These are phyloP conservation scores for Phytophthora sp. DNA, from an alignment of 352 stramenopile genomes.

Conservation along the genomic window DNA sequence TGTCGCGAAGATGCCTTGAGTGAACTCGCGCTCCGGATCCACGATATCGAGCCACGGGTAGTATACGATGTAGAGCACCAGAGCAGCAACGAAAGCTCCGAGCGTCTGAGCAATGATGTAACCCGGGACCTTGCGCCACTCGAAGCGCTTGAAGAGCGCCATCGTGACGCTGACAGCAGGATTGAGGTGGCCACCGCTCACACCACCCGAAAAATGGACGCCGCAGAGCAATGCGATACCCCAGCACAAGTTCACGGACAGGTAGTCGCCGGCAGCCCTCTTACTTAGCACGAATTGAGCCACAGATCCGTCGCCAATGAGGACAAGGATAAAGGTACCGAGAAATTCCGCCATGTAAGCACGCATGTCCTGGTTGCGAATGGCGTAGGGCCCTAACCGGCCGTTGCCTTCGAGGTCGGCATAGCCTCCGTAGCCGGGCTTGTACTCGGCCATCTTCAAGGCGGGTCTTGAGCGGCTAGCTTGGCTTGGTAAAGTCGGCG, in stretches of 20 bases:
- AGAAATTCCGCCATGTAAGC: constrained; percentile 53
- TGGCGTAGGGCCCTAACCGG: constrained; percentile 10
- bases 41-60: constrained; percentile 60
- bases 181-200: constrained; percentile 76
- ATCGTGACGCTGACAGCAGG: constrained; percentile 73
- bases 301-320: constrained; percentile 62
- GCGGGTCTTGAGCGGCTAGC: constrained; percentile 14
- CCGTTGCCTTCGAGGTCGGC: constrained; percentile 21
- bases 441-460: constrained; percentile 32
- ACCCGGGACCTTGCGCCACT: constrained; percentile 69
- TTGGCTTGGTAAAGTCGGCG: constrained; percentile 12
- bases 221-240: constrained; percentile 77
- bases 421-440: constrained; percentile 30
- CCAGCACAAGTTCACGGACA: constrained; percentile 72
- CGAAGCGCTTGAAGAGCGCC: constrained; percentile 59
- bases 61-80: constrained; percentile 74
- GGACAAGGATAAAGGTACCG: constrained; percentile 66
- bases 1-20: constrained; percentile 74
- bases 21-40: constrained; percentile 65
- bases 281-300: constrained; percentile 62
- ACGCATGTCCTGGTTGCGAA: constrained; percentile 19
- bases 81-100: constrained; percentile 66
- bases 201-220: constrained; percentile 66
- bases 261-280: constrained; percentile 64
- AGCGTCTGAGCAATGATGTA: constrained; percentile 70